Evolutionary conservation across 2,329 filamentous ascomycete species (phyloP).

Genomic region (Pseudopithomyces maydicus): DNA sequence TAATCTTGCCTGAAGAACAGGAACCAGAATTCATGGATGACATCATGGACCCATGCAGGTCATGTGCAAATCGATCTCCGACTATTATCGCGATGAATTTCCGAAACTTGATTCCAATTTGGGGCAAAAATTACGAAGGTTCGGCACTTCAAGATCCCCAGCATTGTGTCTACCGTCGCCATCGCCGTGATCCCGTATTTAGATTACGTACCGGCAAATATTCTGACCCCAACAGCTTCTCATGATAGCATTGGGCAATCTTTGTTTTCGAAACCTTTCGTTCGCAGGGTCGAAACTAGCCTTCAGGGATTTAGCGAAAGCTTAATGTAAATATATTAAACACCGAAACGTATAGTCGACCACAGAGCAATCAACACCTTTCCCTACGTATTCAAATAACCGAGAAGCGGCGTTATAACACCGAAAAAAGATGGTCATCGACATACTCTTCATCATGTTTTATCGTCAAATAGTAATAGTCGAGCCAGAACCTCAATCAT

Average conservation of each 20-base stretch:
- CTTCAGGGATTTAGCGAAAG: not conserved
- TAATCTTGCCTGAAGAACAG: no score
- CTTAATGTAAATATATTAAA: constrained; percentile 1
- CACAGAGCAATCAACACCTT: not conserved
- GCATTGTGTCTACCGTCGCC: not conserved
- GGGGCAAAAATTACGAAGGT: no score
- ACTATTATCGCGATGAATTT: no score
- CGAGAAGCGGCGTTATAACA: not conserved
- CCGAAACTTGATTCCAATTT: no score
- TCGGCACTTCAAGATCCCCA: no score
- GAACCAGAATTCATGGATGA: no score
- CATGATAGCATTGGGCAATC: not conserved
- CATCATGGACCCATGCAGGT: no score
- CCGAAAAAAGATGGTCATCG: not conserved
- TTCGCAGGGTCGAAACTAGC: not conserved
- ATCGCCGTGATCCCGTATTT: not conserved
- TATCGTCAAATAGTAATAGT: not conserved
- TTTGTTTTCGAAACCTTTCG: not conserved
- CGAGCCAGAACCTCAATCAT: not conserved
- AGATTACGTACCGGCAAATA: not conserved
- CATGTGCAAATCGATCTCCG: no score
- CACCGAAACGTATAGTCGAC: not conserved
- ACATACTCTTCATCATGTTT: not conserved
- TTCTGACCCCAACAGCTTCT: constrained; percentile 1
- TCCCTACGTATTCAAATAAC: not conserved